These are phyloP conservation scores for Calonectria hawksworthii DNA, from an alignment of 2,329 filamentous ascomycete genomes.

Conservation along the genomic window DNA sequence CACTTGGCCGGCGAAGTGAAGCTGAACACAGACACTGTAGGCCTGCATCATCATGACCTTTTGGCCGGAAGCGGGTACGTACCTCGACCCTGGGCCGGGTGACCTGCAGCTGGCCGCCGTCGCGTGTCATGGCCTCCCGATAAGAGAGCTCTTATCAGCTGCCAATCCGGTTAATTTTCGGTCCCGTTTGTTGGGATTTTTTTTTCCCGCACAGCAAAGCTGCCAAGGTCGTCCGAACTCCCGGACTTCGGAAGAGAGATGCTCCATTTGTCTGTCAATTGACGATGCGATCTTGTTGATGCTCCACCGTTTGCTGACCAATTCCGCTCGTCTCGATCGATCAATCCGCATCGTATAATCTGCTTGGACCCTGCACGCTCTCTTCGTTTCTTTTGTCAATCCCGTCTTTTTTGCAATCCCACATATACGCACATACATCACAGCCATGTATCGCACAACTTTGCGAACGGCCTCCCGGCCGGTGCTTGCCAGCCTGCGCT, in stretches of 20 bases:
- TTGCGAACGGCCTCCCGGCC: constrained; percentile 63
- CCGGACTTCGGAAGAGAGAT: constrained; percentile 28
- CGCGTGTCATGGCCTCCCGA: neutral
- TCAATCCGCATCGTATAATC: constrained; percentile 7
- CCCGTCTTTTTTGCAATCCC: neutral
- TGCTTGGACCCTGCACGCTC: neutral
- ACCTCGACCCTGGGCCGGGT: neutral
- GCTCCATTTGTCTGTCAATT: constrained; percentile 26
- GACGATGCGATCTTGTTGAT: constrained; percentile 26
- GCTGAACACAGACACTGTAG: neutral
- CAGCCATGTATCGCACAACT: constrained; percentile 67
- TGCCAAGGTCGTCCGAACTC: neutral
- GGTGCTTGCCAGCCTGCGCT: constrained; percentile 58
- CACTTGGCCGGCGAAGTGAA: neutral
- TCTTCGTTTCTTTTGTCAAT: constrained; percentile 16
- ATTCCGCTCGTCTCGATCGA: constrained; percentile 26
- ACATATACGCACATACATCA: constrained; percentile 7
- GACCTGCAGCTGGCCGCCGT: neutral
- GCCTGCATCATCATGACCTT: neutral
- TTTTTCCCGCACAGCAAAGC: constrained; percentile 31
- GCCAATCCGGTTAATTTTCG: constrained; percentile 6
- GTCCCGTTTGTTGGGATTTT: neutral
- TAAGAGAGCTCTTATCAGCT: constrained; percentile 3
- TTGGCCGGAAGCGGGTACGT: neutral
- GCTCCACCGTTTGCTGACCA: constrained; percentile 35